These are phyloP conservation scores for Diutina catenulata DNA, from an alignment of 1,139 yeast genomes.

Conservation along the genomic window DNA sequence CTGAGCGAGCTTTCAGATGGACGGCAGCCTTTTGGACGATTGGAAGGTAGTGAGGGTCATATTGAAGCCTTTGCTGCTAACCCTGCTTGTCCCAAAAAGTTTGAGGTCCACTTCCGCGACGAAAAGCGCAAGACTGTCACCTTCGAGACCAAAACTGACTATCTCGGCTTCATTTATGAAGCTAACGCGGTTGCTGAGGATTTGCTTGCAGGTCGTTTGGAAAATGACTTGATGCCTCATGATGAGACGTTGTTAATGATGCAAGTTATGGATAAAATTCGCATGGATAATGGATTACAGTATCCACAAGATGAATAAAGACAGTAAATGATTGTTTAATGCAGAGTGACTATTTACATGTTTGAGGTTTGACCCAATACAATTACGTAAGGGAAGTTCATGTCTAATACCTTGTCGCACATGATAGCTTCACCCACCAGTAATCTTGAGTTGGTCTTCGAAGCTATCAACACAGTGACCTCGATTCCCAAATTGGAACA, in stretches of 20 bases:
- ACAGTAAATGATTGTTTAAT: no score
- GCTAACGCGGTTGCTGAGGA: slow-evolving; percentile 40
- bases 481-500: no score
- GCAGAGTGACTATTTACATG: no score
- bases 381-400: no score
- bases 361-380: no score
- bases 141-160: slow-evolving; percentile 7
- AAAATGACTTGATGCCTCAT: slow-evolving; percentile 26
- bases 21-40: slow-evolving; percentile 17
- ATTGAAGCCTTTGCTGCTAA: slow-evolving; percentile 20
- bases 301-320: slow-evolving; percentile 28
- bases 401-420: no score
- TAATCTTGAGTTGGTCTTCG: no score
- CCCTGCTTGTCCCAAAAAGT: slow-evolving; percentile 15
- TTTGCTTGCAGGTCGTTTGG: slow-evolving; percentile 21
- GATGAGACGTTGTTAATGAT: slow-evolving; percentile 32
- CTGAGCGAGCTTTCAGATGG: slow-evolving; percentile 20
- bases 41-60: slow-evolving; percentile 29
- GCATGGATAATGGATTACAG: slow-evolving; percentile 27
- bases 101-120: not conserved
- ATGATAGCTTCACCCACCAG: no score
- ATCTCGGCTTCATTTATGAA: slow-evolving; percentile 37
- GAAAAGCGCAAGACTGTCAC: not conserved
- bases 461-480: no score
- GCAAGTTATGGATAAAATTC: slow-evolving; percentile 31